Evolutionary conservation across 352 stramenopile species (phyloP).

Genomic region (Pythium coloratum): DNA sequence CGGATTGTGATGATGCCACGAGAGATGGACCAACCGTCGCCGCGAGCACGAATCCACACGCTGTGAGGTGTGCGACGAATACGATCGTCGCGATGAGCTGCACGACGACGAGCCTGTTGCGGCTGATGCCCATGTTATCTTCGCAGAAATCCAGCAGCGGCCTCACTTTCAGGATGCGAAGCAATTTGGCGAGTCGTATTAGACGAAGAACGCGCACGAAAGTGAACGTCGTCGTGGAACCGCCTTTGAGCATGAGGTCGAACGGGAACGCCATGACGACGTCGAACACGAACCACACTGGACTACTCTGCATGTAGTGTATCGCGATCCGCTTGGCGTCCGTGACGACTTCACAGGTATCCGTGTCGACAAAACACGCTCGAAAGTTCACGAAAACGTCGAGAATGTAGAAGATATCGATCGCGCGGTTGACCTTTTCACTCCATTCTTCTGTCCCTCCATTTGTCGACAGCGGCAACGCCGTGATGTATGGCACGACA

Average conservation of each 20-base stretch:
- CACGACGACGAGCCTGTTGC: slow-evolving; percentile 30
- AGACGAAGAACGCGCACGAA: slow-evolving; percentile 27
- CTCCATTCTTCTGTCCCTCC: slow-evolving; percentile 2
- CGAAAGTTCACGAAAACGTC: slow-evolving; percentile 30
- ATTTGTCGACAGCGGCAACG: slow-evolving; percentile 1
- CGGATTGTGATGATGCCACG: slow-evolving; percentile 3
- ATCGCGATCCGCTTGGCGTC: slow-evolving; percentile 8
- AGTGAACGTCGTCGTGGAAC: slow-evolving; percentile 16
- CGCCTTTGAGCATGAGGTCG: slow-evolving; percentile 13
- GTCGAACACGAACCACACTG: slow-evolving; percentile 27
- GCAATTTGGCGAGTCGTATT: slow-evolving; percentile 21
- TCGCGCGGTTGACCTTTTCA: slow-evolving; percentile 16
- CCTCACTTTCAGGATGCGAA: slow-evolving; percentile 22
- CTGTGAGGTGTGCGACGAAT: slow-evolving; percentile 31
- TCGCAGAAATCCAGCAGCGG: slow-evolving; percentile 31
- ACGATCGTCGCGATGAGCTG: slow-evolving; percentile 24
- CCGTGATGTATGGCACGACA: slow-evolving; percentile 23
- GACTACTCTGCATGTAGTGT: slow-evolving; percentile 20
- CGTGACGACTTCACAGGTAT: slow-evolving; percentile 20
- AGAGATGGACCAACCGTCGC: slow-evolving; percentile 13
- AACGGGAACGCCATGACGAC: slow-evolving; percentile 25
- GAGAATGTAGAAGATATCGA: slow-evolving; percentile 26
- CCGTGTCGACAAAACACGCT: slow-evolving; percentile 20
- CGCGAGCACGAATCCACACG: slow-evolving; percentile 30
- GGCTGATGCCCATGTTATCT: slow-evolving; percentile 28